Conservation (phyloP, 768 basidiomycete genomes). For the Dendrothele bispora region DNA sequence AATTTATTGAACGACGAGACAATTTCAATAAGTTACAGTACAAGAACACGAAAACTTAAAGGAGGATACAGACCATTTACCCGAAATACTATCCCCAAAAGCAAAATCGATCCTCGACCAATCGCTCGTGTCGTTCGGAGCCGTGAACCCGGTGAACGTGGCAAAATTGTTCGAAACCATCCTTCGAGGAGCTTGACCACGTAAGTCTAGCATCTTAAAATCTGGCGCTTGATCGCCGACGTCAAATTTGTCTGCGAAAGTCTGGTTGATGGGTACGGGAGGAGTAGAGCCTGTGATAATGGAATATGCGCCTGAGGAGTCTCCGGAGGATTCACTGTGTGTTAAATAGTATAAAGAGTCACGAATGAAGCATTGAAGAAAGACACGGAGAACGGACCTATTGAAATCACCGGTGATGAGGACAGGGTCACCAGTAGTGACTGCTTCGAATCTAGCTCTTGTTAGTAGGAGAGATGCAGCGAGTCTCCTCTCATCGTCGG, state of each 20-base stretch:
- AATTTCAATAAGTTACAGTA: too few species aligned
- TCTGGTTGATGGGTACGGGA: constrained; percentile 40
- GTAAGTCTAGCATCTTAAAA: constrained; percentile 47
- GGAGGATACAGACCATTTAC: constrained; percentile 6
- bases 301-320: constrained; percentile 48
- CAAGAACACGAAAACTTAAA: background rate
- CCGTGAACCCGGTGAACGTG: constrained; percentile 52
- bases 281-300: constrained; percentile 44
- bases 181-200: constrained; percentile 38
- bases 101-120: constrained; percentile 53
- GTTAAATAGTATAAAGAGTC: too few species aligned
- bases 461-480: constrained; percentile 52
- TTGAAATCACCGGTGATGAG: constrained; percentile 58
- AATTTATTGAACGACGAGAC: background rate
- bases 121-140: constrained; percentile 33
- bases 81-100: constrained; percentile 46
- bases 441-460: constrained; percentile 50
- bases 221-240: constrained; percentile 28
- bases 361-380: background rate
- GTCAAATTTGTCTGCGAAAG: constrained; percentile 41
- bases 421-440: constrained; percentile 37
- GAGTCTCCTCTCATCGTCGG: constrained; percentile 49
- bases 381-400: constrained; percentile 20
- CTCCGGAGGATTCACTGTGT: constrained; percentile 39
- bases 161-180: constrained; percentile 45